Evolutionary conservation across 2,329 filamentous ascomycete species (phyloP).

Genomic region (Microcyclosporella mali): DNA sequence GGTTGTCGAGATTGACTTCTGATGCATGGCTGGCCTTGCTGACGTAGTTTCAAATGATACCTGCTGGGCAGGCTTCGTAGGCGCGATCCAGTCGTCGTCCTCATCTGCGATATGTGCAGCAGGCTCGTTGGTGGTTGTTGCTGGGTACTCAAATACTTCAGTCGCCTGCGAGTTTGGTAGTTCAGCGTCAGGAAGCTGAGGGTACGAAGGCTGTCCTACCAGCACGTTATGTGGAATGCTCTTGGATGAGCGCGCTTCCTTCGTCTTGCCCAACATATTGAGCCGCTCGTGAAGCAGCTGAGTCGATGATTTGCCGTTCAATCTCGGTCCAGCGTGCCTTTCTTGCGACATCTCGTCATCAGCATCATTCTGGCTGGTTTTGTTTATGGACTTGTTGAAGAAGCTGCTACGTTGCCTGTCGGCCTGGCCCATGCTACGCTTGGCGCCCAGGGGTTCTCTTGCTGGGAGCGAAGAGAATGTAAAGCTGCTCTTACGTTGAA

Average conservation of each 20-base stretch:
- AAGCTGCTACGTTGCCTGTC: constrained; percentile 63
- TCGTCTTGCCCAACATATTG: constrained; percentile 59
- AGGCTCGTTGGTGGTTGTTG: constrained; percentile 7
- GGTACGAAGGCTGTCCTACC: constrained; percentile 35
- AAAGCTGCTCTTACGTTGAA: constrained; percentile 87
- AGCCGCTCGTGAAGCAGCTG: constrained; percentile 91
- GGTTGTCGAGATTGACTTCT: constrained; percentile 33
- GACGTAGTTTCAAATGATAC: constrained; percentile 30
- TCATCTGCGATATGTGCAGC: constrained; percentile 38
- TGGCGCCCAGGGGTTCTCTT: constrained; percentile 74
- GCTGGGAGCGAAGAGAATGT: constrained; percentile 91
- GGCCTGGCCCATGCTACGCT: constrained; percentile 76
- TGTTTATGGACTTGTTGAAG: constrained; percentile 66
- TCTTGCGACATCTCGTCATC: constrained; percentile 50
- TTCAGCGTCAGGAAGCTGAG: constrained; percentile 32
- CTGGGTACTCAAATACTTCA: constrained; percentile 5
- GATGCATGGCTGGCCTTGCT: constrained; percentile 29
- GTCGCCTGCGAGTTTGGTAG: constrained; percentile 9
- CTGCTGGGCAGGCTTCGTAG: constrained; percentile 27
- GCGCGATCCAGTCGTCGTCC: constrained; percentile 56
- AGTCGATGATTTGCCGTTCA: constrained; percentile 84
- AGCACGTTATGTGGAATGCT: constrained; percentile 30
- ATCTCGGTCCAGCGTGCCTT: constrained; percentile 38
- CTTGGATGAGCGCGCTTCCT: constrained; percentile 40
- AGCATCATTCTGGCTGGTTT: constrained; percentile 52